These are phyloP conservation scores for Skeletonema costatum DNA, from an alignment of 108 stramenopile genomes.

Conservation along the genomic window DNA sequence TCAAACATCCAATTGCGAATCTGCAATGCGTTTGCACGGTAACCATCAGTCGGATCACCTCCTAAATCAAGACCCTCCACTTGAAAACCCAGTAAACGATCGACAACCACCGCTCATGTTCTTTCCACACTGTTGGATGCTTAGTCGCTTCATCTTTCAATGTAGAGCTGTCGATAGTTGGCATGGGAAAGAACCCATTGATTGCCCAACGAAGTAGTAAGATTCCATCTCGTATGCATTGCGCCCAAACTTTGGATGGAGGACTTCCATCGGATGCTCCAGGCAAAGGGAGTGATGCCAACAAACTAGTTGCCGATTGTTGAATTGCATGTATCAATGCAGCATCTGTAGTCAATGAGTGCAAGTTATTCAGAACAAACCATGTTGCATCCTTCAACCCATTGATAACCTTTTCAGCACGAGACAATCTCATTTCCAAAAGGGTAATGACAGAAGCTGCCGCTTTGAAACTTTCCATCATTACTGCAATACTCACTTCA, in stretches of 20 bases:
- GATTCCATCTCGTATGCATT: constrained; percentile 15
- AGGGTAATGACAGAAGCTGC: constrained; percentile 15
- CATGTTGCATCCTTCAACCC: constrained; percentile 9
- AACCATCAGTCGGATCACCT: constrained; percentile 16
- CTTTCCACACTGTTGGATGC: constrained; percentile 1
- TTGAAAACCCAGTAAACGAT: neutral
- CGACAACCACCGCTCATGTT: constrained; percentile 27
- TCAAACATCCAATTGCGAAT: constrained; percentile 16
- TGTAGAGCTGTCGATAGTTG: neutral
- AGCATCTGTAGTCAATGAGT: neutral
- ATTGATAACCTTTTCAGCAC: constrained; percentile 2
- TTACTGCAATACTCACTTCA: neutral
- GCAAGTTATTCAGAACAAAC: neutral
- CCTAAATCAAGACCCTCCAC: constrained; percentile 14
- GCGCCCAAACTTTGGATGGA: constrained; percentile 22
- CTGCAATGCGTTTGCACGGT: constrained; percentile 19
- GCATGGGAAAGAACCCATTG: constrained; percentile 32
- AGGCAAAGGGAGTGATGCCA: constrained; percentile 26
- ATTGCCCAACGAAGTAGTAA: constrained; percentile 30
- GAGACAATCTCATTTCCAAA: constrained; percentile 29
- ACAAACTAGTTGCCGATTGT: constrained; percentile 22
- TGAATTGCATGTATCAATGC: neutral
- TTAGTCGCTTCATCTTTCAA: neutral
- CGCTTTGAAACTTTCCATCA: constrained; percentile 15
- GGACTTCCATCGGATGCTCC: constrained; percentile 21